These are phyloP conservation scores for Brasilioporus rufonigricans DNA, from an alignment of 768 basidiomycete genomes.

Conservation along the genomic window DNA sequence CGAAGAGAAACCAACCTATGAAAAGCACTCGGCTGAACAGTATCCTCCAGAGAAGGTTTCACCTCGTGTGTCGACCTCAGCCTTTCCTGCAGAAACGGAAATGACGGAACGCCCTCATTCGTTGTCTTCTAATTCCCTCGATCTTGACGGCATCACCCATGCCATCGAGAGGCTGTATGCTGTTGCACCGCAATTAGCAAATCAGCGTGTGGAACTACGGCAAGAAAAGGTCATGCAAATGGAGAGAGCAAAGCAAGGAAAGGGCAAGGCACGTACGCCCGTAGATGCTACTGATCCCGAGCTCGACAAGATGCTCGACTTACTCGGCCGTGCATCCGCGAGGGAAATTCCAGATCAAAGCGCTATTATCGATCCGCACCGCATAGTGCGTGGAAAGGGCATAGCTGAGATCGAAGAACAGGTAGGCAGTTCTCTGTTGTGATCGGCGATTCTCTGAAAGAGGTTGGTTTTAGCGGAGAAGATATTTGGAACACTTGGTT, in stretches of 20 bases:
- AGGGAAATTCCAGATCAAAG: constrained; percentile 69
- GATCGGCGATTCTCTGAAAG: constrained; percentile 6
- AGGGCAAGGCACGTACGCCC: constrained; percentile 45
- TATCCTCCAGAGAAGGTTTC: constrained; percentile 24
- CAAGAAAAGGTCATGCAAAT: constrained; percentile 67
- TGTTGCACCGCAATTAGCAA: constrained; percentile 83
- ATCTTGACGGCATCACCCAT: constrained; percentile 79
- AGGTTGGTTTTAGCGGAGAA: constrained; percentile 50
- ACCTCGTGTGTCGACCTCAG: background rate
- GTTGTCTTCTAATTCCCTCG: constrained; percentile 48
- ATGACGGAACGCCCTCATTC: background rate
- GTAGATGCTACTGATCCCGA: constrained; percentile 40
- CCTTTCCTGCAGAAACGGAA: background rate
- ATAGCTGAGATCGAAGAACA: constrained; percentile 58
- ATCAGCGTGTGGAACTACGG: constrained; percentile 91
- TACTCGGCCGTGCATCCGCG: constrained; percentile 68
- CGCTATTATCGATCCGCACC: constrained; percentile 61
- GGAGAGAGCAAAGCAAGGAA: constrained; percentile 62
- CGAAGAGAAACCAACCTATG: constrained; percentile 7
- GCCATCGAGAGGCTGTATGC: constrained; percentile 89
- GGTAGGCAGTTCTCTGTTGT: constrained; percentile 38
- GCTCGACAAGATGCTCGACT: constrained; percentile 66
- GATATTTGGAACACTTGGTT: constrained; percentile 73
- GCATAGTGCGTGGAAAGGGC: constrained; percentile 53
- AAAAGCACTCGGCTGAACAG: constrained; percentile 10